Base-by-base conservation (phyloP, 805 yeast genomes). In the baker's yeast (Saccharomyces cerevisiae) region DNA sequence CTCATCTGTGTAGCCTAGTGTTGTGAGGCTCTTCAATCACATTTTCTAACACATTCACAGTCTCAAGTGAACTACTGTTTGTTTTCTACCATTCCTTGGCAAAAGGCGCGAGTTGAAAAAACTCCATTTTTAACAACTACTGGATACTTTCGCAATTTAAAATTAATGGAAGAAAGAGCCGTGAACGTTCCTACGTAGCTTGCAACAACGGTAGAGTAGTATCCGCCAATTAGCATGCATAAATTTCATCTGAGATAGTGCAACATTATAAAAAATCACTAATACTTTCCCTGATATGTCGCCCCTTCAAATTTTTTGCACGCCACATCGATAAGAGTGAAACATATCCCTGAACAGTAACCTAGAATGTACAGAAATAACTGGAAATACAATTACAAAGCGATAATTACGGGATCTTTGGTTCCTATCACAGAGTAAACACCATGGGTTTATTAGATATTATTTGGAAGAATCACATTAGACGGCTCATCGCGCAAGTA, bases 1-100 rank as follows among this genome's bases (percentile, higher is more conserved):
- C 53, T 53, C 57, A 55, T 55, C 24, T 51, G 26, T 10, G 6
- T 22, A 24, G 11, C 43, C 43, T 17, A 4, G 43, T 36, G 24
- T 17, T 17, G 22, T 36, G 8, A 3, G 24, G 9, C 11, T 17
- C 6, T 36, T 36, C 24, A 36, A 36, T 8, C 24, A 10, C 17
- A 5, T 3, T 17, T 36, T 6, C 10, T 22, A 17, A n/a, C 43
- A 17, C 22, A 17, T 17, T 17, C 24, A 36, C 6, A 22, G 17
- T 36, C 9, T 22, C 17, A 17, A 17, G 8, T 36, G 8, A 21
- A 6, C 24, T 17, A 36, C 31, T 36, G 11, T 36, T 36, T 36
- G 11, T 36, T 36, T 36, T 36, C 43, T 21, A 36, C 43, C 43
- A 36, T 17, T 36, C 24, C 43, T 36, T 36, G 43, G 43, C 43